phyloP scores from a whole-genome alignment of 768 basidiomycete species.

The Pilatotrama ljubarskyi region DNA sequence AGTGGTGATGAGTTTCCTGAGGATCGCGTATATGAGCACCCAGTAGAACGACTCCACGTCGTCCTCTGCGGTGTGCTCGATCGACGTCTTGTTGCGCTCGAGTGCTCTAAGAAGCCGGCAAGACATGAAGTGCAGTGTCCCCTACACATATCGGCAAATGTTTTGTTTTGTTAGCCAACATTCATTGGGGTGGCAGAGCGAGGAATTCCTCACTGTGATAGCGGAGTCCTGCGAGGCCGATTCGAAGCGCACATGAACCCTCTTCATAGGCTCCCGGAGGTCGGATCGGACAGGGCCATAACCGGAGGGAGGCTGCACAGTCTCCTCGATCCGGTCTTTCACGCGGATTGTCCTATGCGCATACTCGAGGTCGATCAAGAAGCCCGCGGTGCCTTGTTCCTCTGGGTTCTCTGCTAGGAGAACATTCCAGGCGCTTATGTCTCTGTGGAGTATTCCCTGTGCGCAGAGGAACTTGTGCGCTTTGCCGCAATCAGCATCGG shows the following conservation, averaged over 20 bases:
- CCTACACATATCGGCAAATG: no score
- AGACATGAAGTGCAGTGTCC: constrained; percentile 31
- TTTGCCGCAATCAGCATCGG: no score
- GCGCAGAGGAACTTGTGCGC: constrained; percentile 25
- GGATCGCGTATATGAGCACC: constrained; percentile 12
- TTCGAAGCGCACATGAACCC: background rate
- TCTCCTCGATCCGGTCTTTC: background rate
- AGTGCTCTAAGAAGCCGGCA: constrained; percentile 1
- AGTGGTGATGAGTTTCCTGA: background rate
- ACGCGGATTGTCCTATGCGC: constrained; percentile 14
- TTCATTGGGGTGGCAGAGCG: no score
- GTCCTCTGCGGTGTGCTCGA: background rate
- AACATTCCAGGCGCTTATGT: constrained; percentile 38
- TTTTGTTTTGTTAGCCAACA: background rate
- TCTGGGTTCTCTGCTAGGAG: constrained; percentile 25
- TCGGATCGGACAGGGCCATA: background rate
- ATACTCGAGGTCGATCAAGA: constrained; percentile 36
- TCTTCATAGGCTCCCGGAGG: background rate
- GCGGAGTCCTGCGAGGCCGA: background rate
- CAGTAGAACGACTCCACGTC: constrained; percentile 24
- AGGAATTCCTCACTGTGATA: no score
- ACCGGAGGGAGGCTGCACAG: background rate
- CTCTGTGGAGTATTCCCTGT: constrained; percentile 33
- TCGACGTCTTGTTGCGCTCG: background rate
- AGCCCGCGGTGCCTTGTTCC: constrained; percentile 24